phyloP scores from a whole-genome alignment of 768 basidiomycete genomes.

The Lanmaoa rubissima region DNA sequence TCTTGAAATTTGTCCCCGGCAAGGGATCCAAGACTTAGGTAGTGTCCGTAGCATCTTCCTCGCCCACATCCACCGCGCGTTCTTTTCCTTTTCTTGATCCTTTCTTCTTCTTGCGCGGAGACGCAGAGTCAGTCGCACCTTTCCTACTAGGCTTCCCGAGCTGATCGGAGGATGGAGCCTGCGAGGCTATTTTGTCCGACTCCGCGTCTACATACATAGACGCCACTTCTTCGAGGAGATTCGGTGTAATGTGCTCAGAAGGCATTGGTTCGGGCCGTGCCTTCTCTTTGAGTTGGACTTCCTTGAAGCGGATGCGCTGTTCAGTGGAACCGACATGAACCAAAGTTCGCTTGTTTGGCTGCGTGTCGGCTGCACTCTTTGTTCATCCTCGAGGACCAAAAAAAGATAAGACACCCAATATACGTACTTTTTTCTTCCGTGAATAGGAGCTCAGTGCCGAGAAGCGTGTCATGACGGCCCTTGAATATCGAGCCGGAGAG shows the following conservation, averaged over 20 bases:
- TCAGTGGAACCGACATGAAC: slow-evolving; percentile 59
- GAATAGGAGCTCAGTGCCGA: slow-evolving; percentile 78
- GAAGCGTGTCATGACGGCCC: slow-evolving; percentile 61
- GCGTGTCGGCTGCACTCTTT: slow-evolving; percentile 38
- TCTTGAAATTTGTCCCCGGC: background rate
- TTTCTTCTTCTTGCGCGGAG: slow-evolving; percentile 17
- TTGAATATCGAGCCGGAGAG: slow-evolving; percentile 73
- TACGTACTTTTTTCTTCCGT: slow-evolving; percentile 61
- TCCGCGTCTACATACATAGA: slow-evolving; percentile 21
- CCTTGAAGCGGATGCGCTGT: slow-evolving; percentile 69
- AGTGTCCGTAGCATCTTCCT: slow-evolving; percentile 21
- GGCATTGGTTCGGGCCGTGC: slow-evolving; percentile 32
- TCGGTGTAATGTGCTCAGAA: slow-evolving; percentile 3
- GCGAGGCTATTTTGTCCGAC: background rate
- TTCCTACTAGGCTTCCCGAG: slow-evolving; percentile 1
- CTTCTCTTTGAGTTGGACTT: slow-evolving; percentile 53
- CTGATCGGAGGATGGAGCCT: background rate
- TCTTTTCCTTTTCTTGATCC: slow-evolving; percentile 27
- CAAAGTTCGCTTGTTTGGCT: slow-evolving; percentile 50
- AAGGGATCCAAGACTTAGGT: background rate
- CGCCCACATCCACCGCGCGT: slow-evolving; percentile 20
- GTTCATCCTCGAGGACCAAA: background rate
- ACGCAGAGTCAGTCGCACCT: background rate
- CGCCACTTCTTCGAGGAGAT: slow-evolving; percentile 19
- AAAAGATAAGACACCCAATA: background rate